A percentile compares a stretch with the other conserved stretches of the same genome.
Evolutionary conservation across 2,329 filamentous ascomycete species (phyloP).

Genomic region (Pseudogymnoascus sp.): DNA sequence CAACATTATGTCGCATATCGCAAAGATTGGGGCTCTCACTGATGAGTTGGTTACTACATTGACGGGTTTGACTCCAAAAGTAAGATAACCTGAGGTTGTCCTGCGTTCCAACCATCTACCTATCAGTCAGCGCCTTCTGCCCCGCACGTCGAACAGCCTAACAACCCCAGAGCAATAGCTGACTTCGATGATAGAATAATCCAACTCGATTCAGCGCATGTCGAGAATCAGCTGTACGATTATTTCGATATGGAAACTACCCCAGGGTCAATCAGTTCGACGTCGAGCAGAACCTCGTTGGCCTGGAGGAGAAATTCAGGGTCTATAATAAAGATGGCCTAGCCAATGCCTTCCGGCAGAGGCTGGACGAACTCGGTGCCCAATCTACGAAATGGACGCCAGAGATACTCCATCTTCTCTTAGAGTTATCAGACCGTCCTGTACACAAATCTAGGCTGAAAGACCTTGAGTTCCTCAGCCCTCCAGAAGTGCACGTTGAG

Average conservation of each 20-base stretch:
- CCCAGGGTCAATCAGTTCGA: constrained; percentile 71
- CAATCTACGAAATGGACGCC: constrained; percentile 61
- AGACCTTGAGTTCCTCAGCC: constrained; percentile 51
- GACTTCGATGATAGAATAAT: constrained; percentile 26
- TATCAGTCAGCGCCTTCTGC: background rate
- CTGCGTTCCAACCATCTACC: background rate
- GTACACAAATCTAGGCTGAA: constrained; percentile 61
- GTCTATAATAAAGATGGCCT: constrained; percentile 73
- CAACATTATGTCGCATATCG: constrained; percentile 61
- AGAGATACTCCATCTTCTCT: constrained; percentile 70
- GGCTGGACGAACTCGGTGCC: constrained; percentile 54
- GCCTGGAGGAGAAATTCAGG: constrained; percentile 79
- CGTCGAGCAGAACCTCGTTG: constrained; percentile 57
- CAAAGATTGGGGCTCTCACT: constrained; percentile 56
- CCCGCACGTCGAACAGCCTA: background rate
- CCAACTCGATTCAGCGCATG: constrained; percentile 36
- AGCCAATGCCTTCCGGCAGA: constrained; percentile 59
- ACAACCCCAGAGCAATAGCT: constrained; percentile 13
- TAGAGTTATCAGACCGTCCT: constrained; percentile 77
- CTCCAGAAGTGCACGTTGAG: constrained; percentile 39
- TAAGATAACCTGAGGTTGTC: constrained; percentile 29
- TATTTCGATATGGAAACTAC: constrained; percentile 49
- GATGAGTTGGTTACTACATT: constrained; percentile 66
- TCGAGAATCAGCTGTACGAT: constrained; percentile 46
- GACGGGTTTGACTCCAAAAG: constrained; percentile 48